phyloP scores from a whole-genome alignment of 805 yeast species.

The Schizosaccharomyces japonicus region DNA sequence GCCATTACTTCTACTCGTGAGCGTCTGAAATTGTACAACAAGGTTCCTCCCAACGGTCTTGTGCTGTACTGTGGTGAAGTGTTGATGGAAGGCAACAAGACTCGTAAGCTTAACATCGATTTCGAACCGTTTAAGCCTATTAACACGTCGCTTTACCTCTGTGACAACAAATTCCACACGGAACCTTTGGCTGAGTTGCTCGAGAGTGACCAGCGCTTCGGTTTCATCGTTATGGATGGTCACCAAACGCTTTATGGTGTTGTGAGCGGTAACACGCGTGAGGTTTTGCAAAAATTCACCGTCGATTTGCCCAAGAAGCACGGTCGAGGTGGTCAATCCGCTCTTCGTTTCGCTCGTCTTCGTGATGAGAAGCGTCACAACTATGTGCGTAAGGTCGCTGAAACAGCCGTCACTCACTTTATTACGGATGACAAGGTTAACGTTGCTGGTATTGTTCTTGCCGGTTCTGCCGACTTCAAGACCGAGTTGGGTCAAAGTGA shows the following conservation, averaged over 20 bases:
- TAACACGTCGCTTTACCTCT: constrained; percentile 81
- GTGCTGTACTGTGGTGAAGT: constrained; percentile 97
- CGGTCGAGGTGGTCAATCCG: constrained; percentile 99
- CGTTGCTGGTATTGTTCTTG: constrained; percentile 81
- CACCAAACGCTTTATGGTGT: constrained; percentile 92
- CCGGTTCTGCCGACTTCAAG: constrained; percentile 98
- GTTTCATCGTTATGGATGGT: constrained; percentile 98
- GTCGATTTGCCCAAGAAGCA: constrained; percentile 98
- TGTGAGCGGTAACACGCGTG: constrained; percentile 89
- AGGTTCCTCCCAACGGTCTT: constrained; percentile 83
- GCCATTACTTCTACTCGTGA: constrained; percentile 98
- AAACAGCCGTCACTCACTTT: constrained; percentile 91
- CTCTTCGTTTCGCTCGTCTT: constrained; percentile 92
- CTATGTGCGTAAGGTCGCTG: constrained; percentile 93
- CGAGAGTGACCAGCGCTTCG: constrained; percentile 88
- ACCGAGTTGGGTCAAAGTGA: constrained; percentile 83
- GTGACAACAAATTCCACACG: constrained; percentile 96
- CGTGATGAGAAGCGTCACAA: constrained; percentile 98
- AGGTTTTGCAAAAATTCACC: constrained; percentile 79
- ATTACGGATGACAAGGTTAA: constrained; percentile 85
- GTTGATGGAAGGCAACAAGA: constrained; percentile 88
- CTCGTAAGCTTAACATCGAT: constrained; percentile 85
- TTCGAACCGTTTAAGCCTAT: constrained; percentile 98
- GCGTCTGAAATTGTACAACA: constrained; percentile 68
- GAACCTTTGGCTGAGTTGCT: constrained; percentile 85